phyloP scores from a whole-genome alignment of 768 basidiomycete genomes.

The Tricholoma hemisulphureum region DNA sequence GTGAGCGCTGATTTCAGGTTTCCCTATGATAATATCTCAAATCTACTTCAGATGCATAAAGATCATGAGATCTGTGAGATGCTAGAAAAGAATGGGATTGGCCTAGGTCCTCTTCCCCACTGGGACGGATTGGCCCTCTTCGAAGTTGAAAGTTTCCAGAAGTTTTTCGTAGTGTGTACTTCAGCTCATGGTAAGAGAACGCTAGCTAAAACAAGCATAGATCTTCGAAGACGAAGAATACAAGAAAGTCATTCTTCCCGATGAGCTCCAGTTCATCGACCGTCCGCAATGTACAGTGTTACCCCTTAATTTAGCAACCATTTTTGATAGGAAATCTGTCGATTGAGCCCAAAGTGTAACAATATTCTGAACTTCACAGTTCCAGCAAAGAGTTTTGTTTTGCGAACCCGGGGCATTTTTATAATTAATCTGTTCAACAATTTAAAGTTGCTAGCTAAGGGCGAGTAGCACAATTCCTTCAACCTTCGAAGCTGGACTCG shows the following conservation, averaged over 20 bases:
- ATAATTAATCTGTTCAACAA: too few species aligned
- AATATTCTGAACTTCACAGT: too few species aligned
- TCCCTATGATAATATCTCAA: background rate
- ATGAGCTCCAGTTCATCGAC: conserved; percentile 23
- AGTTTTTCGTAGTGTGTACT: conserved; percentile 25
- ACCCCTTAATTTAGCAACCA: conserved; percentile 6
- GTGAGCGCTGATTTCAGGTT: background rate
- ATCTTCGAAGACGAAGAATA: conserved; percentile 12
- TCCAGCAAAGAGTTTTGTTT: too few species aligned
- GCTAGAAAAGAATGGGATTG: conserved; percentile 16
- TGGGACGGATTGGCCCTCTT: conserved; percentile 31
- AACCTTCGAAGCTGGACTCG: too few species aligned
- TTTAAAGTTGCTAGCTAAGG: too few species aligned
- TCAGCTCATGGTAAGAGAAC: background rate
- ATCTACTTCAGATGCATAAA: conserved; percentile 17
- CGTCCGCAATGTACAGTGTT: conserved; percentile 11
- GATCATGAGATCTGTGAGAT: conserved; percentile 7
- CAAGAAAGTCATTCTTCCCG: background rate
- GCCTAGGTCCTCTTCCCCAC: conserved; percentile 8
- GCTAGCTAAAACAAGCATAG: background rate
- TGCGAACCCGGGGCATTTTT: too few species aligned
- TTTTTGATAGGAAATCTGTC: background rate
- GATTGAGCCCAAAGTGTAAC: too few species aligned
- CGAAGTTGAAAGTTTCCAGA: conserved; percentile 32
- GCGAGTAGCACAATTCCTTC: too few species aligned